Base-by-base conservation (phyloP, 768 basidiomycete species). In the Neoboletus brunneissimus region DNA sequence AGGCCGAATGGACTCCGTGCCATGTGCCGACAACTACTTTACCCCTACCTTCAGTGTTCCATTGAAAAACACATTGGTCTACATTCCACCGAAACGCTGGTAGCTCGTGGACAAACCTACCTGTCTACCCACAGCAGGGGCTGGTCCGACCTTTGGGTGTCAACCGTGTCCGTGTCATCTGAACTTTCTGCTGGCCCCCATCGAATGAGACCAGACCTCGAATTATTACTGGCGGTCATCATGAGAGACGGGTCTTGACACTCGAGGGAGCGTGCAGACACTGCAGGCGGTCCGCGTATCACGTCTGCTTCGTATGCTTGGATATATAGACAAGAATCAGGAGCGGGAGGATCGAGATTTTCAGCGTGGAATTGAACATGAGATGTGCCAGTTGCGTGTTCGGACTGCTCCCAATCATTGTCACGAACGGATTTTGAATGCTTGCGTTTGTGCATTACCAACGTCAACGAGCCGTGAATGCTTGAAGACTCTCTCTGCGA, bases 291-390 rank as follows among this genome's bases (percentile, higher is more conserved):
- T 2, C 86, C 84, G 18, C 80, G 80, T 5, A 86, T 68, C 22
- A 94, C 72, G 48, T 88, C 85, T 5, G 89, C 88, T 71, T 94
- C 92, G 66, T 91, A 80, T 0, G 89, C 92, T 61, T 86, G 83
- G 34, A 92, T 73, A 57, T 76, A 81, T 4, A 85, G 72, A 29
- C 63, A 64, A 35, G 71, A 63, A 48, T 76, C 72, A 4, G 38
- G 44, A 15, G 44, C 16, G 4, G 45, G 15, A 4, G 10, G 18
- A 42, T 62, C 62, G 12, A 25, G n/a, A 22, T 20, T 32, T 15
- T 52, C 60, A 2, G 42, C 10, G 31, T 34, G 40, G 29, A 34
- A 23, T 7, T 56, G 62, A 11, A 27, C 35, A 31, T 55, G 56
- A 12, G 56, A 34, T 31, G 23, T 20, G 11, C 18, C 22, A n/a